These are phyloP conservation scores for Apiosordaria backusii DNA, from an alignment of 495 filamentous ascomycete genomes.

Conservation along the genomic window DNA sequence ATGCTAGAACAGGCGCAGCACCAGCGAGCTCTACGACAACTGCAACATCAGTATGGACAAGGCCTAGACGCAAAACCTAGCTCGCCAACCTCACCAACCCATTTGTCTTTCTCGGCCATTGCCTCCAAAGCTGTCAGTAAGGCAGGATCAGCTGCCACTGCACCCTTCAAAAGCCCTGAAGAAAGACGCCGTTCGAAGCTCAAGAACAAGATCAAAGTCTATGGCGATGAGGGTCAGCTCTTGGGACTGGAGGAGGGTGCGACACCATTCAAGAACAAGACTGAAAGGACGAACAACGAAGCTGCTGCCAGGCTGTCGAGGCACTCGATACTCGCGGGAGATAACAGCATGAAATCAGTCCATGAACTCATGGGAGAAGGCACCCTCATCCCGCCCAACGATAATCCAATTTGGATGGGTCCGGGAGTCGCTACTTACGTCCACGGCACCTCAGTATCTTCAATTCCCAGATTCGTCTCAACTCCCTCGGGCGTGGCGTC, in stretches of 20 bases:
- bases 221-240: conserved; percentile 10
- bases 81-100: neutral
- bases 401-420: neutral
- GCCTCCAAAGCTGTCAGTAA: no score
- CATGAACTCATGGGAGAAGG: neutral
- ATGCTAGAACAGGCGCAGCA: neutral
- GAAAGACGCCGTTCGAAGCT: conserved; percentile 2
- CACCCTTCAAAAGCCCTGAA: neutral
- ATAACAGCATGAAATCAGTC: neutral
- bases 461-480: neutral
- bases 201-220: conserved; percentile 10
- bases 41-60: neutral
- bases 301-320: neutral
- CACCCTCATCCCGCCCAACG: neutral
- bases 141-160: neutral
- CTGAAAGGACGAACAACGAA: neutral
- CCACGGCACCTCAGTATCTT: neutral
- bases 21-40: neutral
- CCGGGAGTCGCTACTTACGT: neutral
- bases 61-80: neutral
- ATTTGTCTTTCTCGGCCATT: neutral
- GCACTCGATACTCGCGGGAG: neutral
- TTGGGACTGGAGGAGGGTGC: neutral
- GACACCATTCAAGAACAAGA: neutral
- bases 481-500: neutral